Base-by-base conservation (phyloP, 768 basidiomycete species). In the Serendipita sp. region DNA sequence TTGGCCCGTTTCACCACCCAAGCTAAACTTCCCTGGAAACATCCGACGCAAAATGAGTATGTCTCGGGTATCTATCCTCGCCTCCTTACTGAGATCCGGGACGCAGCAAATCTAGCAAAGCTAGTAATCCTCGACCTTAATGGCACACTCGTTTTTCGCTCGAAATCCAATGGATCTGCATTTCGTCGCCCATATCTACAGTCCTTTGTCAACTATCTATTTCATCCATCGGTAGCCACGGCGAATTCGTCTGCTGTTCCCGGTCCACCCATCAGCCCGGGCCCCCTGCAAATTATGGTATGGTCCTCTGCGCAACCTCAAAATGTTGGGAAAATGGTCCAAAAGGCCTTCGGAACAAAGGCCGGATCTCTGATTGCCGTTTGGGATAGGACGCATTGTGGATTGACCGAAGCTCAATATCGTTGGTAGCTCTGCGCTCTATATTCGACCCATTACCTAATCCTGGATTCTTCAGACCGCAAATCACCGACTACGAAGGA, bases 251-350 rank as follows among this genome's bases (percentile, higher is more conserved):
- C 38, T 41, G 38, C 7, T 41, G 5, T 13, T 13, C 13, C 38
- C 7, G 38, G 38, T 41, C 13, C 38, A 41, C 7, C 7, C 38
- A 41, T 41, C 38, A 13, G 13, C 38, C 38, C 38, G 13, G 38
- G 5, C 13, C 38, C 38, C 13, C 13, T 41, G 38, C 38, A 41
- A 13, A 83, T 86, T 3, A 92, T 92, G 86, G 80, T 93, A 3
- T 93, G 90, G 90, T 88, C 86, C 70, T 88, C 86, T 2, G 90
- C 90, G 3, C 88, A 90, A 70, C 88, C 89, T 1, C 84, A 85
- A 60, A 89, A 82, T 70, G 89, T 90, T 7, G 72, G 75, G 0
- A 83, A 85, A 68, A 92, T 92, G 90, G 85, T 88, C 0, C 71
- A 80, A 24, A 77, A 76, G 41, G 78, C 79, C 38, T 89, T 91